Evolutionary conservation across 2,329 filamentous ascomycete genomes (phyloP), one percentile per base, ranked within the genome.

Genomic region (Pestalotiopsis sp.): DNA sequence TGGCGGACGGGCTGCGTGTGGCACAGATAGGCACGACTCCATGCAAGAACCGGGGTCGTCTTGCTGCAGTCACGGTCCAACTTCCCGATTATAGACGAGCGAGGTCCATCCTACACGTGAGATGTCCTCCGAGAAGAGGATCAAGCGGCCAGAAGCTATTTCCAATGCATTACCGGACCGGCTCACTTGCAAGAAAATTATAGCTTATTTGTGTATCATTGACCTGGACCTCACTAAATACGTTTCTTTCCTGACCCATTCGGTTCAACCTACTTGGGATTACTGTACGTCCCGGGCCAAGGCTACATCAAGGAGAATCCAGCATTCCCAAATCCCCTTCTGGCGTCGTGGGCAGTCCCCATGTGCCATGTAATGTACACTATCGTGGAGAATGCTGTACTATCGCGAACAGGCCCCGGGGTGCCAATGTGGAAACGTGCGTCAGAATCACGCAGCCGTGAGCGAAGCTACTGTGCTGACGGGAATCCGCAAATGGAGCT

Each of bases 381-480:
- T 9, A 36, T 36, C 31, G 31, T 36, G 23, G 17, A 41, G 9
- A 27, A 14, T 64, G 17, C 14, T 62, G 62, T n/a, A 14, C 38
- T 25, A 31, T 17, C 23, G 12, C 13, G 38, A 39, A 63, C 27
- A 41, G n/a, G 38, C 39, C 38, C 41, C 23, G 25, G 11, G 38
- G 45, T 5, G 17, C 7, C n/a, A 39, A n/a, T 52, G 36, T 60
- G 17, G 31, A 38, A 56, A 58, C 23, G 23, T 56, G 41, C 64
- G 27, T 59, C 52, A 41, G 20, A 66, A 45, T 11, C 13, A 45
- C 52, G 23, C 27, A 25, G 23, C 58, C 59, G 36, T n/a, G 64
- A 66, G 11, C 45, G 23, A 23, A 49, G 64, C 64, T 66, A 66
- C 64, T 66, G 38, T 60, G 64, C 64, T 66, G 31, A 41, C 64